phyloP scores from a whole-genome alignment of 2,329 filamentous ascomycete species.

The Pyrenophora seminiperda region DNA sequence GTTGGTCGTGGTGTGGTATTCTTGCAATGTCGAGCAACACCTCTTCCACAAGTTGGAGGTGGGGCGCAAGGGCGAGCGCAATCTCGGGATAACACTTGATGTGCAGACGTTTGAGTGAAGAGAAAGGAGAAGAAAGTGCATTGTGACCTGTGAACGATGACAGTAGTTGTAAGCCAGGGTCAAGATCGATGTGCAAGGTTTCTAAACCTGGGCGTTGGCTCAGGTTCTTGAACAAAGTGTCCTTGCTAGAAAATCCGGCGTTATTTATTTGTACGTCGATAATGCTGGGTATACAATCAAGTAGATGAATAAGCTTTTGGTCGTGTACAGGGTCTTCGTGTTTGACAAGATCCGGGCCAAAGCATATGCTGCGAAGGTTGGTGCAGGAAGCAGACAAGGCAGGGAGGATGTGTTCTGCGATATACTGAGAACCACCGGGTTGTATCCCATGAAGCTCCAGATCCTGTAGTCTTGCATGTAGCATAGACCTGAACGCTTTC shows the following conservation, averaged over 20 bases:
- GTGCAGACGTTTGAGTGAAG: conserved; percentile 28
- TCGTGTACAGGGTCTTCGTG: conserved; percentile 28
- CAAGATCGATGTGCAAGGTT: conserved; percentile 40
- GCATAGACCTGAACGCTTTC: conserved; percentile 24
- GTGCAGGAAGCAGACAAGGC: conserved; percentile 27
- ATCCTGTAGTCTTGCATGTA: conserved; percentile 33
- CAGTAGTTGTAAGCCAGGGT: conserved; percentile 33
- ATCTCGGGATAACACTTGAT: conserved; percentile 44
- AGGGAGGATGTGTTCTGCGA: conserved; percentile 30
- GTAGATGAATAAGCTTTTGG: conserved; percentile 26
- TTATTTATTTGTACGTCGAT: conserved; percentile 33
- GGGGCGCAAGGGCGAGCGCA: conserved; percentile 31
- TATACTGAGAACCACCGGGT: conserved; percentile 27
- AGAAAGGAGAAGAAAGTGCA: conserved; percentile 24
- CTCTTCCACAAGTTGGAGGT: conserved; percentile 31
- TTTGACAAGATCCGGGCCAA: conserved; percentile 29
- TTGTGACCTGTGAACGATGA: conserved; percentile 27
- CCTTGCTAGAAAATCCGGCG: conserved; percentile 30
- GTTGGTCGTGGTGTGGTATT: conserved; percentile 21
- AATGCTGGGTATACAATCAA: conserved; percentile 29
- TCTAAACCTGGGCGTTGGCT: conserved; percentile 31
- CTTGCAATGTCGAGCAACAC: conserved; percentile 39
- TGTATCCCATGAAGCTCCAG: conserved; percentile 36
- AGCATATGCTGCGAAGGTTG: conserved; percentile 33
- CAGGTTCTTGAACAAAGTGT: conserved; percentile 34